Percentiles rank a stretch among this genome's conserved stretches.
Conservation (phyloP, 1,284 basidiomycete species). For the Puccinia hordei region DNA sequence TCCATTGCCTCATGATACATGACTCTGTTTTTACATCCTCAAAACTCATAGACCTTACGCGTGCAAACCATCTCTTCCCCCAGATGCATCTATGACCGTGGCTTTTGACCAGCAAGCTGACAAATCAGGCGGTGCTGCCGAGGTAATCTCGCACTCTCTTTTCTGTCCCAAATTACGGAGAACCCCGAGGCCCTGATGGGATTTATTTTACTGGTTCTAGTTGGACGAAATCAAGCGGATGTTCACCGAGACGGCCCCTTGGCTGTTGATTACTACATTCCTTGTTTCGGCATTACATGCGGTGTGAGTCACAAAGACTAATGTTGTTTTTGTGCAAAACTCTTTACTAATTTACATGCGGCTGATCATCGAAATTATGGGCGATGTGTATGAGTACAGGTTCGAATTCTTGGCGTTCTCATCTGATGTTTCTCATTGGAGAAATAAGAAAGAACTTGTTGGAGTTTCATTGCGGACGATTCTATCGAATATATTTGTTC, state of each 20-base stretch:
- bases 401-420: constrained; percentile 95
- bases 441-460: constrained; percentile 70
- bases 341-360: no score
- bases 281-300: constrained; percentile 83
- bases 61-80: neutral
- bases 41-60: neutral
- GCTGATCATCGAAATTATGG: neutral
- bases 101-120: constrained; percentile 72
- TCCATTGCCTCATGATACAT: neutral
- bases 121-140: constrained; percentile 29
- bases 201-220: constrained; percentile 66
- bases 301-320: constrained; percentile 64
- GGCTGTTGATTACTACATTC: constrained; percentile 73
- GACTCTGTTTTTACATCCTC: neutral
- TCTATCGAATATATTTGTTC: constrained; percentile 88
- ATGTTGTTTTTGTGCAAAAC: neutral
- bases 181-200: neutral
- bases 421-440: constrained; percentile 78
- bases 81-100: constrained; percentile 67
- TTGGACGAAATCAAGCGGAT: constrained; percentile 91
- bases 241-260: constrained; percentile 84
- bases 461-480: constrained; percentile 67
- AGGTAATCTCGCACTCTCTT: constrained; percentile 65
- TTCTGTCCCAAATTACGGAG: neutral
- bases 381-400: constrained; percentile 59